Conservation (phyloP, 306 rosid species). For the Calophaca sinica region DNA sequence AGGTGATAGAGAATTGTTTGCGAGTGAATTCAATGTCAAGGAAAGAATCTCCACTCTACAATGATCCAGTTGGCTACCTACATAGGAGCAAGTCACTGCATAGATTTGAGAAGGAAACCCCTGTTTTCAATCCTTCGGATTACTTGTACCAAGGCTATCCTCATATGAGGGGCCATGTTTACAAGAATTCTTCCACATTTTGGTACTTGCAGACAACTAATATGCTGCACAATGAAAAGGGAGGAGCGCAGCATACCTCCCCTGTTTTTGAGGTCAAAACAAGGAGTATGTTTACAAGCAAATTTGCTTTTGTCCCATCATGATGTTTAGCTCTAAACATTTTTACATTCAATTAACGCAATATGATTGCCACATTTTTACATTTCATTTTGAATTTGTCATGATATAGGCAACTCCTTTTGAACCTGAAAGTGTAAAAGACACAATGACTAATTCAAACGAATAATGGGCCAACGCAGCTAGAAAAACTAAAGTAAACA, state of each 20-base stretch:
- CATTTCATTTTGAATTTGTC: conserved; percentile 32
- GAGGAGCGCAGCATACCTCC: conserved; percentile 52
- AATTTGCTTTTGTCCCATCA: conserved; percentile 67
- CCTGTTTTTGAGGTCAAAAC: conserved; percentile 73
- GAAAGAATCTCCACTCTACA: conserved; percentile 54
- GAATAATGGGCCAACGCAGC: background rate
- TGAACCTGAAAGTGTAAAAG: background rate
- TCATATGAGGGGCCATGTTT: conserved; percentile 58
- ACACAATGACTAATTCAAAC: conserved; percentile 14
- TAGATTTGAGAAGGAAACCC: conserved; percentile 66
- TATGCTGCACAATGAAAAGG: conserved; percentile 44
- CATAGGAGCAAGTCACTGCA: conserved; percentile 49
- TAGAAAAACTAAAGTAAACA: background rate
- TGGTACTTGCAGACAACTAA: conserved; percentile 64
- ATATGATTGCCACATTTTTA: conserved; percentile 17
- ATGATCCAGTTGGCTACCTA: conserved; percentile 40
- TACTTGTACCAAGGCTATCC: conserved; percentile 75
- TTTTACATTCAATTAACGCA: conserved; percentile 23
- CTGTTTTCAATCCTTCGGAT: conserved; percentile 80
- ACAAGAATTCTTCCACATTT: conserved; percentile 53
- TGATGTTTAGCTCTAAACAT: conserved; percentile 18
- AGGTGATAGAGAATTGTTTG: conserved; percentile 75
- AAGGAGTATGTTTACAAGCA: conserved; percentile 52
- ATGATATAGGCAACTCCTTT: background rate
- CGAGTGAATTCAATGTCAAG: conserved; percentile 58